Percentiles rank a stretch among this genome's conserved stretches.
phyloP scores from a whole-genome alignment of 208 protist species.

The Phytomonas sp. region DNA sequence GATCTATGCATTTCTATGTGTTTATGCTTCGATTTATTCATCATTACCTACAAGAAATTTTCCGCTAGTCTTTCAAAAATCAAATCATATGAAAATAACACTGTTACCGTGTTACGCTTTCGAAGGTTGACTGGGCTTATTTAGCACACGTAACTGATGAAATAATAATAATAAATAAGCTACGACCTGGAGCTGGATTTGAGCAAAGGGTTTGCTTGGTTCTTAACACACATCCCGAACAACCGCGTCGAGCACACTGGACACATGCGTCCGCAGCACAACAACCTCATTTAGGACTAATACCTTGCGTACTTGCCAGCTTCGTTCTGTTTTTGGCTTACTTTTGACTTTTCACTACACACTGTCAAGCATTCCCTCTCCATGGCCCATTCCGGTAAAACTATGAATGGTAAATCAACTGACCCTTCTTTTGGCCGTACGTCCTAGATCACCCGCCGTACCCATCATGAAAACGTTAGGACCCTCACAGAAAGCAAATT shows the following conservation, averaged over 20 bases:
- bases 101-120: constrained; percentile 28
- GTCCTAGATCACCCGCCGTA: constrained; percentile 34
- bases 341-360: constrained; percentile 25
- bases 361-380: constrained; percentile 20
- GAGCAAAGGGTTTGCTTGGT: constrained; percentile 53
- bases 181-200: constrained; percentile 83
- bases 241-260: constrained; percentile 59
- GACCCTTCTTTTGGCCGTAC: constrained; percentile 18
- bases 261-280: constrained; percentile 64
- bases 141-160: constrained; percentile 41
- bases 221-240: constrained; percentile 46
- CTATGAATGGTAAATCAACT: constrained; percentile 62
- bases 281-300: constrained; percentile 85
- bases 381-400: constrained; percentile 59
- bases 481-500: constrained; percentile 31
- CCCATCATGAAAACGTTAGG: constrained; percentile 73
- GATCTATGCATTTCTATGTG: constrained; percentile 14
- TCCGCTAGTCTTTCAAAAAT: constrained; percentile 30
- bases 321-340: constrained; percentile 20
- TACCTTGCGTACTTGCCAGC: constrained; percentile 48
- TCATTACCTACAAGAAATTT: neutral
- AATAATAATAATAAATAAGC: constrained; percentile 88
- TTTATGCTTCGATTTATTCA: constrained; percentile 5
- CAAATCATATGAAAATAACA: constrained; percentile 27
- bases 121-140: constrained; percentile 50